Evolutionary conservation across 805 yeast species (phyloP).

Genomic region (Wickerhamiella hasegawae): DNA sequence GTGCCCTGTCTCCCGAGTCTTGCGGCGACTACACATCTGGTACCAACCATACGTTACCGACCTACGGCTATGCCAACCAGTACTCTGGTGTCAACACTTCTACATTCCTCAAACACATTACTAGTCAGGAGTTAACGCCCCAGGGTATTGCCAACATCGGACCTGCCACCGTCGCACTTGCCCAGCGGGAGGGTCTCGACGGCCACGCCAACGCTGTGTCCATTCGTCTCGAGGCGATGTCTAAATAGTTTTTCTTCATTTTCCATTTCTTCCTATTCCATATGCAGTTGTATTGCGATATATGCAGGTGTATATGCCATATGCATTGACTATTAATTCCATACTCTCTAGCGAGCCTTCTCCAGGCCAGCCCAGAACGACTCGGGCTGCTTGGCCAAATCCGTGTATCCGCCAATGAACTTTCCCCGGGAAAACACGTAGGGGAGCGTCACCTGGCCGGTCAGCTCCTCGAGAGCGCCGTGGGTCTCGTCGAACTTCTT

Average conservation of each 20-base stretch:
- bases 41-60: slow-evolving; percentile 96
- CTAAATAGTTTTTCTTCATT: no score
- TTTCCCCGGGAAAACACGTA: slow-evolving; percentile 45
- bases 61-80: slow-evolving; percentile 96
- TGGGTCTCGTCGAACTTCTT: slow-evolving; percentile 41
- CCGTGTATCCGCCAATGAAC: slow-evolving; percentile 30
- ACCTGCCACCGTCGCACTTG: slow-evolving; percentile 89
- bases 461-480: slow-evolving; percentile 36
- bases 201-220: slow-evolving; percentile 96
- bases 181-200: slow-evolving; percentile 91
- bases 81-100: slow-evolving; percentile 95
- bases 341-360: neutral
- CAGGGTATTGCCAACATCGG: slow-evolving; percentile 81
- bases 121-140: slow-evolving; percentile 78
- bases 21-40: slow-evolving; percentile 98
- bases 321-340: neutral
- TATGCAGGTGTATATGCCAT: neutral
- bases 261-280: no score
- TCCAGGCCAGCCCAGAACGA: slow-evolving; percentile 11
- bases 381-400: slow-evolving; percentile 10
- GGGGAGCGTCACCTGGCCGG: slow-evolving; percentile 56
- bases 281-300: no score
- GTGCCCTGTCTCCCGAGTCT: slow-evolving; percentile 90
- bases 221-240: slow-evolving; percentile 42
- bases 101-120: slow-evolving; percentile 87